Percentiles rank a stretch among this genome's conserved stretches.
Evolutionary conservation across 208 protist species (phyloP).

Genomic region (Wallacemonas collosoma): DNA sequence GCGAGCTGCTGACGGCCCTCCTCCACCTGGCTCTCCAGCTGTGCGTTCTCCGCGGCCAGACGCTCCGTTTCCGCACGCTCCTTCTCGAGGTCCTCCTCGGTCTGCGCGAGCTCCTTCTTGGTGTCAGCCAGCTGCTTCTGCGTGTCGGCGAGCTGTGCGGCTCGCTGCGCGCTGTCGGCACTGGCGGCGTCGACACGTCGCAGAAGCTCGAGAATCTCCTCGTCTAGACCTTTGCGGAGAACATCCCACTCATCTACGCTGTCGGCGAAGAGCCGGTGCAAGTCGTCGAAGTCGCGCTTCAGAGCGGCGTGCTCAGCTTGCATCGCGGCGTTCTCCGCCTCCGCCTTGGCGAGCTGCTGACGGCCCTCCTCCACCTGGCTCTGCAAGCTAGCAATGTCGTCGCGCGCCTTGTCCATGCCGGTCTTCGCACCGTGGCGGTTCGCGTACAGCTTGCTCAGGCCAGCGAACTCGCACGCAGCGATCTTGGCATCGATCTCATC

Average conservation of each 20-base stretch:
- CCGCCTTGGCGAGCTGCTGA: constrained; percentile 14
- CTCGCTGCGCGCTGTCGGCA: too few species aligned
- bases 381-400: constrained; percentile 6
- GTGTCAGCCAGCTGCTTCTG: constrained; percentile 2
- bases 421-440: constrained; percentile 18
- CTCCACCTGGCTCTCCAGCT: background rate
- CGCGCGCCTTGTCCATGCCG: constrained; percentile 17
- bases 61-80: constrained; percentile 17
- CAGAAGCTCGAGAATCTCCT: too few species aligned
- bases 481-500: constrained; percentile 35
- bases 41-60: constrained; percentile 10
- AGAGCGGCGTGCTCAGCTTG: too few species aligned
- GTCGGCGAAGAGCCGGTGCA: too few species aligned
- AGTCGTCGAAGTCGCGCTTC: too few species aligned
- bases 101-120: constrained; percentile 11
- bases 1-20: constrained; percentile 15
- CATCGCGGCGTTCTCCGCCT: background rate
- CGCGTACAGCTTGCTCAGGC: constrained; percentile 30
- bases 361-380: constrained; percentile 13
- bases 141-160: background rate
- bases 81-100: constrained; percentile 20
- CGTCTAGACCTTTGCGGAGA: too few species aligned
- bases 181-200: too few species aligned
- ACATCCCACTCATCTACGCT: too few species aligned
- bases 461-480: constrained; percentile 37